A percentile compares a stretch with the other conserved stretches of the same genome.
These are phyloP conservation scores for Cryptosporidium tyzzeri DNA, from an alignment of 169 alveolate species.

Conservation along the genomic window DNA sequence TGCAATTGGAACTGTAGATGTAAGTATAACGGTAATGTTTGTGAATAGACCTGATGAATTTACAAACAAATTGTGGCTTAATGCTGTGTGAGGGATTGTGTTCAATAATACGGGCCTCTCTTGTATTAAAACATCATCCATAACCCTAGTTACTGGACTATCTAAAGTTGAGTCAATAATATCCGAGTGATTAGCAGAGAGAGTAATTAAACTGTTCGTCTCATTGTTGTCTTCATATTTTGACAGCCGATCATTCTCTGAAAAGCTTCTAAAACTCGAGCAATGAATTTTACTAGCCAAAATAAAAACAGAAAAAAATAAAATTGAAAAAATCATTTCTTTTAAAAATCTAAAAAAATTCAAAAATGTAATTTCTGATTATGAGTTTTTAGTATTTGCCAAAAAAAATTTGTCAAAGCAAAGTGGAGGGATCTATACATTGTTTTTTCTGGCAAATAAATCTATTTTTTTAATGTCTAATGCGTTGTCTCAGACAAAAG, in stretches of 20 bases:
- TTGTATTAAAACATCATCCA: conserved; percentile 43
- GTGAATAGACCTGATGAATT: conserved; percentile 54
- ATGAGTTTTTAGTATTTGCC: background rate
- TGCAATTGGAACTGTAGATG: conserved; percentile 63
- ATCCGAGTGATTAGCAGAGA: background rate
- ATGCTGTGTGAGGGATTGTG: conserved; percentile 53
- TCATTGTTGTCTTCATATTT: background rate
- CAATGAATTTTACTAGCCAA: background rate
- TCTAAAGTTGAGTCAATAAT: background rate
- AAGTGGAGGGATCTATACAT: conserved; percentile 2
- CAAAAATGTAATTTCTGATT: background rate
- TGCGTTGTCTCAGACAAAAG: background rate
- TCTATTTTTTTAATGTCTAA: background rate
- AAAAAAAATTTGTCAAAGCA: background rate
- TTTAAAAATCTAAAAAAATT: background rate
- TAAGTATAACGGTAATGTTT: conserved; percentile 48
- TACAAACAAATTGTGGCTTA: conserved; percentile 27
- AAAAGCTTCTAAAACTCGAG: conserved; percentile 29
- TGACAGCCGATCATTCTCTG: conserved; percentile 7
- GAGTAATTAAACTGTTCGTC: background rate
- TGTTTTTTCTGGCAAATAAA: background rate
- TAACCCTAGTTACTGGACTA: background rate
- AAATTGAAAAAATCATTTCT: conserved; percentile 2
- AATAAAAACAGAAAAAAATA: background rate
- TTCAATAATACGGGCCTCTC: conserved; percentile 50